Base-by-base conservation (phyloP, 805 yeast genomes). In the Candida taoyuanica region DNA sequence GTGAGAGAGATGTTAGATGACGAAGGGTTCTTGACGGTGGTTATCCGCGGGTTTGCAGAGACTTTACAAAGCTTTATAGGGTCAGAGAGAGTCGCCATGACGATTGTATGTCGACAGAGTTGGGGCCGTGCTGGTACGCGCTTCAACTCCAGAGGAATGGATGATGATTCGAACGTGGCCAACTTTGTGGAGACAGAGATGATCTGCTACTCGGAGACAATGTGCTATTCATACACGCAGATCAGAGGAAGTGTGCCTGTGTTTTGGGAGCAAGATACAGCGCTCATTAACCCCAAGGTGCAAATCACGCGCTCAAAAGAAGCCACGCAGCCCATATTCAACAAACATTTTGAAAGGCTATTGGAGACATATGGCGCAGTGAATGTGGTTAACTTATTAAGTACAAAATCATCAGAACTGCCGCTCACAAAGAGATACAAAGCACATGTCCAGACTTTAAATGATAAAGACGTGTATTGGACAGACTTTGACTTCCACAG, bases 51-150 rank as follows among this genome's bases (percentile, higher is more conserved):
- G 0, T 93, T 88, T 68, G 96, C 98, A 0, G 85, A 85, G 46
- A 85, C 97, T 0, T 68, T 74, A 31, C 62, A 65, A 3, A 57
- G 78, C 1, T 53, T 59, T 33, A 52, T 70, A 23, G 58, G 59
- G 16, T 57, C 56, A 18, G 49, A 63, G 19, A 63, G 63, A 25
- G 68, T 78, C 1, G 59, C 73, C 2, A 61, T 89, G 43, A 83
- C 98, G 0, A 73, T 91, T 16, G 78, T 93, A 14, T 89, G 97
- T 1, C 84, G 93, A 50, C 98, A 91, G 59, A 84, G 95, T n/a
- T 93, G 98, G 87, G 81, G 81, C 56, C 68, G 98, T 41, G 98
- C 99, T 2, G 99, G 99, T 5, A 94, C 99, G 0, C 71, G 99
- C 50, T 93, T 78, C 62, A 85, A 86, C 59, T 89, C 95, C 5